Percentiles rank a stretch among this genome's conserved stretches.
phyloP scores from a whole-genome alignment of 1,284 basidiomycete genomes.

The Inonotus obliquus region DNA sequence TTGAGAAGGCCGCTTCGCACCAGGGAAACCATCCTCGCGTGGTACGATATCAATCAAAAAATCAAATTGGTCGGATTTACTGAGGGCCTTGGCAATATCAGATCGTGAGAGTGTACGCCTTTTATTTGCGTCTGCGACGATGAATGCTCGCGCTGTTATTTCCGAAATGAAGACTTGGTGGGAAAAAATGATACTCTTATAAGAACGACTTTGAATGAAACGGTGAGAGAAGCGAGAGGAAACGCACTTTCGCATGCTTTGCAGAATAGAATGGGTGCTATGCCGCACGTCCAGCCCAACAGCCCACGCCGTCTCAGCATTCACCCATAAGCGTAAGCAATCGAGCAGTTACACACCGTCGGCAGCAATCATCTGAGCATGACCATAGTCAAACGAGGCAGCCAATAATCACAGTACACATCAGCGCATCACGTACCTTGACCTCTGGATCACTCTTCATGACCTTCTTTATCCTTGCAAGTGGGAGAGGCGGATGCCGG shows the following conservation, averaged over 20 bases:
- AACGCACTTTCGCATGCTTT: conserved; percentile 91
- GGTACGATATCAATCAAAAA: conserved; percentile 92
- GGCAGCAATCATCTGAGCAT: conserved; percentile 85
- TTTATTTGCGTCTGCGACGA: conserved; percentile 90
- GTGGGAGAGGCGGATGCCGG: conserved; percentile 78
- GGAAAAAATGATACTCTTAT: neutral
- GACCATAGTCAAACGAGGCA: too few species aligned
- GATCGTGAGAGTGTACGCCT: conserved; percentile 85
- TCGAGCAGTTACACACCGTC: conserved; percentile 56
- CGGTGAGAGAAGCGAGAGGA: conserved; percentile 2
- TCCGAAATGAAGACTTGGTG: conserved; percentile 87
- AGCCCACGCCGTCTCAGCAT: neutral
- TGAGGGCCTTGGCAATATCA: conserved; percentile 87
- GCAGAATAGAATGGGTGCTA: conserved; percentile 90
- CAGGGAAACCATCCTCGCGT: conserved; percentile 52
- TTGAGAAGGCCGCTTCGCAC: neutral
- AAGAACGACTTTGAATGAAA: neutral
- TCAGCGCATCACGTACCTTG: conserved; percentile 52
- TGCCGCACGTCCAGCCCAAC: conserved; percentile 1
- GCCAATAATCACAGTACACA: neutral
- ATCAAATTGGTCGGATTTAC: conserved; percentile 89
- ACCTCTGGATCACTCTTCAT: conserved; percentile 98
- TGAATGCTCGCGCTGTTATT: conserved; percentile 89
- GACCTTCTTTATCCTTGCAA: conserved; percentile 94
- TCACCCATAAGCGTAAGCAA: neutral